phyloP scores from a whole-genome alignment of 768 basidiomycete species.

The Leccinum sublutescens region DNA sequence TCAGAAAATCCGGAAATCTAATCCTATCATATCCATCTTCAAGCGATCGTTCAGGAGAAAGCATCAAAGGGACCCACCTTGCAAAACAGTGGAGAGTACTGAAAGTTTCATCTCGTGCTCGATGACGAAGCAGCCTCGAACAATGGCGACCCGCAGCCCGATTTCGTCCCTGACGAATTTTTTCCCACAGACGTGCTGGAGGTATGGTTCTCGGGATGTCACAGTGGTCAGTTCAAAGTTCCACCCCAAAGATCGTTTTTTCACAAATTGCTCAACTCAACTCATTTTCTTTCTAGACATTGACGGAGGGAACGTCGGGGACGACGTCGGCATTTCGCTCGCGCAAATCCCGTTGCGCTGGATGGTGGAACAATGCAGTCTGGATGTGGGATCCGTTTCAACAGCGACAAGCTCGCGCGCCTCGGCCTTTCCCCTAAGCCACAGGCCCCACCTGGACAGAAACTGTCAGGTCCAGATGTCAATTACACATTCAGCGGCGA shows the following conservation, averaged over 20 bases:
- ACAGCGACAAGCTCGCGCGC: constrained; percentile 45
- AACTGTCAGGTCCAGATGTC: background rate
- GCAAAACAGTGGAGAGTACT: background rate
- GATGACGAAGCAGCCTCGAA: background rate
- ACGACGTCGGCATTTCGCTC: constrained; percentile 42
- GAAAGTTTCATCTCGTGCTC: background rate
- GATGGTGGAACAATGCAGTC: constrained; percentile 73
- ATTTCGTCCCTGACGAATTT: constrained; percentile 1
- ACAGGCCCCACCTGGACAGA: background rate
- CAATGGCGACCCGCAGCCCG: background rate
- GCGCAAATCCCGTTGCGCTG: constrained; percentile 66
- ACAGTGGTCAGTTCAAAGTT: constrained; percentile 49
- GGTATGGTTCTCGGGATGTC: constrained; percentile 80
- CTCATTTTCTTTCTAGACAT: constrained; percentile 46
- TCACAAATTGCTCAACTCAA: background rate
- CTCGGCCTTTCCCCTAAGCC: constrained; percentile 26
- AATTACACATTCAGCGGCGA: background rate
- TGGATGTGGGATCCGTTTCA: constrained; percentile 58
- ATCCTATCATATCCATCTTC: background rate
- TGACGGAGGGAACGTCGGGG: constrained; percentile 59
- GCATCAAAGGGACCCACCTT: background rate
- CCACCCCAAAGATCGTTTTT: background rate
- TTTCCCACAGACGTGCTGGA: constrained; percentile 58
- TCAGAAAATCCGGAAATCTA: background rate
- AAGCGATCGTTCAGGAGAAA: constrained; percentile 4